A percentile compares a stretch with the other conserved stretches of the same genome.
These are phyloP conservation scores for Pelargonium australe DNA, from an alignment of 441 rosid genomes.

Conservation along the genomic window DNA sequence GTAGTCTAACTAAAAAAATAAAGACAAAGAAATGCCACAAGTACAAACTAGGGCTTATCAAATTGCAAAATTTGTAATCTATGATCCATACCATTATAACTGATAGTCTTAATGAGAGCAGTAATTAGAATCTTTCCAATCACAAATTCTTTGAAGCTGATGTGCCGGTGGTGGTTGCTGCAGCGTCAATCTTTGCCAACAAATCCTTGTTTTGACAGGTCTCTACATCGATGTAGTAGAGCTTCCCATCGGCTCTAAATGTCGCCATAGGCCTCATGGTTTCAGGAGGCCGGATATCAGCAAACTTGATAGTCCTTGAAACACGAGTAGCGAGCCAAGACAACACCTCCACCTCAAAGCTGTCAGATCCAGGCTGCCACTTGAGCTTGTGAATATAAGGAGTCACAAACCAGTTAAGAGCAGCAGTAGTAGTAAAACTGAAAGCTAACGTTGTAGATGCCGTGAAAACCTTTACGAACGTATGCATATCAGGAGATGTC, in stretches of 20 bases:
- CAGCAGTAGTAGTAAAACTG: slow-evolving; percentile 69
- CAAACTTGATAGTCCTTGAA: slow-evolving; percentile 61
- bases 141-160: too few species aligned
- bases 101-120: neutral
- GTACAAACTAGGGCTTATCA: neutral
- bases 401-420: slow-evolving; percentile 87
- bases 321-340: slow-evolving; percentile 66
- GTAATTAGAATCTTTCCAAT: neutral
- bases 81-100: neutral
- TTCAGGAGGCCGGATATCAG: slow-evolving; percentile 64
- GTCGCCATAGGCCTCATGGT: slow-evolving; percentile 82
- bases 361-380: slow-evolving; percentile 91
- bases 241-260: slow-evolving; percentile 66
- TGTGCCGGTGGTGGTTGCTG: too few species aligned
- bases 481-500: slow-evolving; percentile 73
- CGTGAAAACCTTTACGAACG: slow-evolving; percentile 82
- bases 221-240: slow-evolving; percentile 62
- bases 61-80: neutral
- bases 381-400: slow-evolving; percentile 83
- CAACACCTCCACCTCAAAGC: slow-evolving; percentile 89
- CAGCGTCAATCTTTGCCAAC: slow-evolving; percentile 62
- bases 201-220: slow-evolving; percentile 86
- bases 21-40: slow-evolving; percentile 3
- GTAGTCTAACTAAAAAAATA: neutral
- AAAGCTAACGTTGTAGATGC: slow-evolving; percentile 76